Evolutionary conservation across 352 stramenopile species (phyloP), one percentile per base, ranked within the genome.

Genomic region (Phytophthora citrophthora): DNA sequence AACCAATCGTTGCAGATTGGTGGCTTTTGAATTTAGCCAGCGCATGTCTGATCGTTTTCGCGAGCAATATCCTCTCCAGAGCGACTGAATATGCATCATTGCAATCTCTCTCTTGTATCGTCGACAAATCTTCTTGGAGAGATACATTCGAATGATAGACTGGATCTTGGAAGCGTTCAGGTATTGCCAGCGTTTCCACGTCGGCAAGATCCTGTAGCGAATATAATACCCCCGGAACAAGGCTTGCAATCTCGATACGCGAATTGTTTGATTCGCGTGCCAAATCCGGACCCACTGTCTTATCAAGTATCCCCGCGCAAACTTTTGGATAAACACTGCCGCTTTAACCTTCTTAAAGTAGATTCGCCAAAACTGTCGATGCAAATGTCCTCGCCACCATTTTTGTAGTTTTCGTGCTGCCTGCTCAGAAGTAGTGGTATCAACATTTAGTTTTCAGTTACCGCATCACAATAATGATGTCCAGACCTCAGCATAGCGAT

Each of bases 131-230:
- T 50, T 68, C 5, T 68, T 68, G 2, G 50, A 72, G 32, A 84
- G 76, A 62, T 82, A 52, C 29, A 83, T 77, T 23, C 86, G 81
- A 4, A 88, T 68, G 39, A 90, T 76, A 7, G 77, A 72, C 50
- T 94, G 86, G 36, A 92, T 91, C 16, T 76, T 83, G n/a, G 70
- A 54, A 5, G 58, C 70, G 45, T 91, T 93, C 9, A 86, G 52
- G 43, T 61, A 63, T 27, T 93, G 75, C 83, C 83, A 92, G n/a
- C 68, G 63, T 23, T 58, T 67, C 81, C 83, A 89, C 1, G 71
- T 76, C 16, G 23, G 26, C 20, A 91, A 38, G 12, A 91, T 77
- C 5, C 61, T 70, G 4, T 61, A 76, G 26, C 67, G 62, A 24
- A 80, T 70, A 47, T 86, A 81, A 16, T 78, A 81, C 1, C 86